phyloP scores from a whole-genome alignment of 148 eudicot genomes.

The Rhododendron kiyosumense region DNA sequence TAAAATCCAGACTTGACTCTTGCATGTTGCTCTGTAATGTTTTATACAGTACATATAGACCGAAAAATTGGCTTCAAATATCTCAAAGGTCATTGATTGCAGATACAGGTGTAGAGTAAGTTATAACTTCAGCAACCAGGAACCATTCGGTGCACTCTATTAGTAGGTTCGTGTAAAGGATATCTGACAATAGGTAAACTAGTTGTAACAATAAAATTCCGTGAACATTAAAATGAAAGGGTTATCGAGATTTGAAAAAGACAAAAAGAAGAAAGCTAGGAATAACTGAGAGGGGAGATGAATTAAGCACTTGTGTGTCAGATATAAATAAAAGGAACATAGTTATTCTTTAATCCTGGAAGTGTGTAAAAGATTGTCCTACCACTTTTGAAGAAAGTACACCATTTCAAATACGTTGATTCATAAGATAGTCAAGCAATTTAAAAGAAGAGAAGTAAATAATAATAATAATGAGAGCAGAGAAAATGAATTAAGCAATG shows the following conservation, averaged over 20 bases:
- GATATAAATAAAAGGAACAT: not conserved
- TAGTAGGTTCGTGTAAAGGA: not conserved
- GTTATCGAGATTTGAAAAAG: not conserved
- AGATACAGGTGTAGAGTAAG: not conserved
- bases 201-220: not conserved
- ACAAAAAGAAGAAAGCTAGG: not conserved
- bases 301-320: not conserved
- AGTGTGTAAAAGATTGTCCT: not conserved
- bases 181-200: not conserved
- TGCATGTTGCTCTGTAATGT: not conserved
- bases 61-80: not conserved
- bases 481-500: not conserved
- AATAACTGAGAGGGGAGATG: not conserved
- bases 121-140: not conserved
- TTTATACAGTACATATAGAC: not conserved
- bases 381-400: not conserved
- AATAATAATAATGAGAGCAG: not conserved
- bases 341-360: not conserved
- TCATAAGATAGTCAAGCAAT: not conserved
- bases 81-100: no score
- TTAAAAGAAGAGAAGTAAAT: not conserved
- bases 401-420: not conserved
- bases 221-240: not conserved
- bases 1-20: not conserved
- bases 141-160: not conserved